A percentile compares a stretch with the other conserved stretches of the same genome.
Evolutionary conservation across 2,329 filamentous ascomycete genomes (phyloP).

Genomic region (Aureobasidium sp.): DNA sequence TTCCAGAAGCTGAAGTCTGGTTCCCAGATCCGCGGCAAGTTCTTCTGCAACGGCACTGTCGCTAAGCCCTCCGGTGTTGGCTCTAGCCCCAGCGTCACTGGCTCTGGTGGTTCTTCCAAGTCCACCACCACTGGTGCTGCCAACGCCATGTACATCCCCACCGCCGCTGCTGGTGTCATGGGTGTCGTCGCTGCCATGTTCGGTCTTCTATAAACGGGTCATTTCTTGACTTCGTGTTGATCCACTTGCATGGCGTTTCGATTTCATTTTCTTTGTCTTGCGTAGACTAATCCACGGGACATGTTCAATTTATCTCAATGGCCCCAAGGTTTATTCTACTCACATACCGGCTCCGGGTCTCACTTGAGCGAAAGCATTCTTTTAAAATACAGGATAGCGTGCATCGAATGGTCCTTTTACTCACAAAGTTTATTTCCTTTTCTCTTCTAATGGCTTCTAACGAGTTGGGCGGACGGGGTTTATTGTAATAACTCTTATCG

Average conservation of each 20-base stretch:
- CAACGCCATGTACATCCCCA: slow-evolving; percentile 30
- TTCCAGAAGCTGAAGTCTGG: slow-evolving; percentile 33
- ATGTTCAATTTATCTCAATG: slow-evolving; percentile 4
- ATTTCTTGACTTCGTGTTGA: slow-evolving; percentile 3
- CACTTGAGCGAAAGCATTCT: slow-evolving; percentile 6
- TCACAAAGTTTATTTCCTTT: slow-evolving; percentile 8
- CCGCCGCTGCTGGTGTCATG: slow-evolving; percentile 34
- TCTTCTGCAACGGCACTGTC: slow-evolving; percentile 33
- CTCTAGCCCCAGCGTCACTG: slow-evolving; percentile 27
- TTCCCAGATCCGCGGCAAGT: slow-evolving; percentile 36
- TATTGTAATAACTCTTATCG: slow-evolving; percentile 12
- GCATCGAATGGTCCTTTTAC: slow-evolving; percentile 9
- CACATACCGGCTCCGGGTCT: slow-evolving; percentile 3
- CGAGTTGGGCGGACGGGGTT: slow-evolving; percentile 7
- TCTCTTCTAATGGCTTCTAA: slow-evolving; percentile 12
- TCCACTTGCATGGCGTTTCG: slow-evolving; percentile 26
- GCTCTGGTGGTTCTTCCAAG: slow-evolving; percentile 19
- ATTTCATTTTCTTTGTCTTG: slow-evolving; percentile 29
- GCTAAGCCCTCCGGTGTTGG: slow-evolving; percentile 29
- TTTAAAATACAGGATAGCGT: slow-evolving; percentile 13
- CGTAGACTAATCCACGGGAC: slow-evolving; percentile 31
- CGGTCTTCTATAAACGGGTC: slow-evolving; percentile 34
- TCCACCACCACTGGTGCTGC: slow-evolving; percentile 27
- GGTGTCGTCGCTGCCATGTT: slow-evolving; percentile 41
- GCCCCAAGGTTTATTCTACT: background rate